Evolutionary conservation across 202 grass and related monocot genomes (phyloP).

Genomic region (Digitaria exilis): DNA sequence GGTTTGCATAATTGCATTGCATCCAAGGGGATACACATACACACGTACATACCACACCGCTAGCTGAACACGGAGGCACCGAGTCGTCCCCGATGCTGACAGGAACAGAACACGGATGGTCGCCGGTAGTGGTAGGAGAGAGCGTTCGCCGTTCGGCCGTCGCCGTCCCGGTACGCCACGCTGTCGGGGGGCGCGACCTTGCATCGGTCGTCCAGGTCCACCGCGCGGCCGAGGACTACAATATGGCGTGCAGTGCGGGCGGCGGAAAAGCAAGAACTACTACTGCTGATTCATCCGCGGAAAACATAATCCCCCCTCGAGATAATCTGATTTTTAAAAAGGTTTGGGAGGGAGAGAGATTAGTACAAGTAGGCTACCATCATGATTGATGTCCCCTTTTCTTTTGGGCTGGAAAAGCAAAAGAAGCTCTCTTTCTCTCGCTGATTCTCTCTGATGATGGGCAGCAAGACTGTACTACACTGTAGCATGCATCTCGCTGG

Average conservation of each 20-base stretch:
- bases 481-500: background rate
- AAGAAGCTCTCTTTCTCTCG: too few relatives aligned
- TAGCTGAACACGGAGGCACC: too few relatives aligned
- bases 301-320: too few relatives aligned
- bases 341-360: background rate
- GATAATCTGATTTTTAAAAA: slow-evolving; percentile 7
- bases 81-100: background rate
- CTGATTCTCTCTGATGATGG: background rate
- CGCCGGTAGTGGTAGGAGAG: background rate
- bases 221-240: background rate
- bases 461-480: too few relatives aligned
- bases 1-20: too few relatives aligned
- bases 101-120: background rate
- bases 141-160: background rate
- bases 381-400: slow-evolving; percentile 41
- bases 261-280: slow-evolving; percentile 18
- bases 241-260: background rate
- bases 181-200: background rate
- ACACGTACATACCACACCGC: too few relatives aligned
- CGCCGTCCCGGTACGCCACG: background rate
- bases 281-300: background rate
- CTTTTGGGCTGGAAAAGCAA: slow-evolving; percentile 55
- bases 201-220: background rate
- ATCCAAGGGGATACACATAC: too few relatives aligned
- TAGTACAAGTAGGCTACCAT: slow-evolving; percentile 5